Percentiles rank a stretch among this genome's conserved stretches.
Conservation (phyloP, 1,139 yeast species). For the Suzukiozyma palmioleophila region DNA sequence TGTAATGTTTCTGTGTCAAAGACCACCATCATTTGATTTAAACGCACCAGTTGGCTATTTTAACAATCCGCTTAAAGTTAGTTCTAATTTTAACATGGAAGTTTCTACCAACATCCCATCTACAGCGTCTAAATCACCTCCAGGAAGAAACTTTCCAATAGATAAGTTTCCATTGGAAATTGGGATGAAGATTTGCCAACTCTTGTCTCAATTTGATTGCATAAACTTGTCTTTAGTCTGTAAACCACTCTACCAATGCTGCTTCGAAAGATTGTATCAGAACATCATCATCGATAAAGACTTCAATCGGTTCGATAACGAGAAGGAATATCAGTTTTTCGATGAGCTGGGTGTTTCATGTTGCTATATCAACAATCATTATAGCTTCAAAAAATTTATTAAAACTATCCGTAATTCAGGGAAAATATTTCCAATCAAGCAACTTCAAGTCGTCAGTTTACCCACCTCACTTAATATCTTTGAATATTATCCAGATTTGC, state of each 20-base stretch:
- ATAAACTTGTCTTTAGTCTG: slow-evolving; percentile 29
- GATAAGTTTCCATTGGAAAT: slow-evolving; percentile 37
- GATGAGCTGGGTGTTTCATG: slow-evolving; percentile 12
- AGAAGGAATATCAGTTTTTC: slow-evolving; percentile 15
- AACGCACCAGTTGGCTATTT: slow-evolving; percentile 26
- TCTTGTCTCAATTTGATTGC: slow-evolving; percentile 41
- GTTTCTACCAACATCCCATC: not conserved
- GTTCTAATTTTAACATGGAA: not conserved
- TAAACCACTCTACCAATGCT: slow-evolving; percentile 23
- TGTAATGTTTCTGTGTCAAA: slow-evolving; percentile 1
- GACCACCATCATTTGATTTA: slow-evolving; percentile 6
- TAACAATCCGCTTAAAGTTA: slow-evolving; percentile 16
- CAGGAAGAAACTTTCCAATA: slow-evolving; percentile 8
- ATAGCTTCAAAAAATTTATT: slow-evolving; percentile 30
- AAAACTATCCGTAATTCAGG: slow-evolving; percentile 4
- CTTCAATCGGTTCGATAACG: slow-evolving; percentile 33
- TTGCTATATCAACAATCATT: slow-evolving; percentile 33
- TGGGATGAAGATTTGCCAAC: slow-evolving; percentile 23
- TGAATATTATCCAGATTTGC: slow-evolving; percentile 19
- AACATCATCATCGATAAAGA: slow-evolving; percentile 35
- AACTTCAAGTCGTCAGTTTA: slow-evolving; percentile 23
- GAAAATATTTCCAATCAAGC: slow-evolving; percentile 11
- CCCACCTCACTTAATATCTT: slow-evolving; percentile 35
- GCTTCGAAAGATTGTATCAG: slow-evolving; percentile 32
- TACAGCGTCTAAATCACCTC: not conserved